Conservation (phyloP, 176 grass and related monocot genomes). For the Oryza nivara region DNA sequence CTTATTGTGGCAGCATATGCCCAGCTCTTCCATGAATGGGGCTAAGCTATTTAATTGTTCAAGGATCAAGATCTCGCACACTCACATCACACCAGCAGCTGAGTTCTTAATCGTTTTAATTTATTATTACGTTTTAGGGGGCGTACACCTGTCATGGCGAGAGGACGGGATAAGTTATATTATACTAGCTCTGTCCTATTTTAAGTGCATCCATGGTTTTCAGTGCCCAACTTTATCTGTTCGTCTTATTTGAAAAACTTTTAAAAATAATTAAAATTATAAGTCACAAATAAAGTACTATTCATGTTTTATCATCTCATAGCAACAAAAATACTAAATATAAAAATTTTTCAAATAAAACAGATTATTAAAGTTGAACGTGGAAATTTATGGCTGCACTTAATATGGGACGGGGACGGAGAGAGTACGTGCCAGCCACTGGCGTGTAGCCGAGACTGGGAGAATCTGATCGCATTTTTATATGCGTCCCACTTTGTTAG, state of each 20-base stretch:
- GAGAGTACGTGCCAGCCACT: slow-evolving; percentile 15
- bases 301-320: no score
- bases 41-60: slow-evolving; percentile 39
- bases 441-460: slow-evolving; percentile 47
- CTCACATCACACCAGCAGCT: background rate
- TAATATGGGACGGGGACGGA: no score
- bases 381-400: no score
- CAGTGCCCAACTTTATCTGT: no score
- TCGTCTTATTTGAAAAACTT: no score
- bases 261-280: no score
- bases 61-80: slow-evolving; percentile 41
- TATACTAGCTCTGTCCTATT: background rate
- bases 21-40: slow-evolving; percentile 12
- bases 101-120: slow-evolving; percentile 10
- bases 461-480: slow-evolving; percentile 54
- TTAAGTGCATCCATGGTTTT: no score
- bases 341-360: no score
- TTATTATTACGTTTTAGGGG: background rate
- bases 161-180: slow-evolving; percentile 41
- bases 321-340: no score
- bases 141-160: slow-evolving; percentile 30
- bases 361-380: no score
- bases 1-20: slow-evolving; percentile 38
- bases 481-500: slow-evolving; percentile 36
- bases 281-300: no score